These are phyloP conservation scores for Neurospora africana DNA, from an alignment of 495 filamentous ascomycete genomes.

Conservation along the genomic window DNA sequence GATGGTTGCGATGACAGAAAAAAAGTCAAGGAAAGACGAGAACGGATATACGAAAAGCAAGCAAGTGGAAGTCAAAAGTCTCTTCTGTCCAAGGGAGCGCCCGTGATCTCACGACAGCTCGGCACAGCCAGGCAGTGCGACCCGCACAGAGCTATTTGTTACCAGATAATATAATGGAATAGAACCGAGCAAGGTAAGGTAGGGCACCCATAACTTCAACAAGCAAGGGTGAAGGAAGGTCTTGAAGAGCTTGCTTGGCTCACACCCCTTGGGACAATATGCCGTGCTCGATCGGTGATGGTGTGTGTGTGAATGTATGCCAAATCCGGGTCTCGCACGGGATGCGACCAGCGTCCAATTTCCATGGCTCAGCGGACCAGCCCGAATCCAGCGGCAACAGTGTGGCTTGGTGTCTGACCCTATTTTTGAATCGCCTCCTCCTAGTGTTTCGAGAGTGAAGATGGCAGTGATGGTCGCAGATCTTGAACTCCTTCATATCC, in stretches of 20 bases:
- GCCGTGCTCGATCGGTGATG: conserved; percentile 43
- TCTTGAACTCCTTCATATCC: neutral
- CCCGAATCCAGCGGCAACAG: neutral
- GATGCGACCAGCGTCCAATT: conserved; percentile 89
- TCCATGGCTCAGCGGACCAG: conserved; percentile 46
- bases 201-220: neutral
- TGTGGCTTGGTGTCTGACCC: neutral
- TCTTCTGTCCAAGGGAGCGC: neutral
- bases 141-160: neutral
- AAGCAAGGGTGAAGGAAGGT: neutral
- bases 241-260: neutral
- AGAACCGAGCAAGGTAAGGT: neutral
- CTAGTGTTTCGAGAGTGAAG: neutral
- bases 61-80: neutral
- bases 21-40: neutral
- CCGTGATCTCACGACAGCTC: neutral
- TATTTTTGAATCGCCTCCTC: neutral
- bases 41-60: neutral
- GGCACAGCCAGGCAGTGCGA: neutral
- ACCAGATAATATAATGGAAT: neutral
- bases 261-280: neutral
- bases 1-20: neutral
- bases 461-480: neutral
- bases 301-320: conserved; percentile 77
- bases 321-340: conserved; percentile 50